These are phyloP conservation scores for Peziza echinospora DNA, from an alignment of 495 filamentous ascomycete genomes.

Conservation along the genomic window DNA sequence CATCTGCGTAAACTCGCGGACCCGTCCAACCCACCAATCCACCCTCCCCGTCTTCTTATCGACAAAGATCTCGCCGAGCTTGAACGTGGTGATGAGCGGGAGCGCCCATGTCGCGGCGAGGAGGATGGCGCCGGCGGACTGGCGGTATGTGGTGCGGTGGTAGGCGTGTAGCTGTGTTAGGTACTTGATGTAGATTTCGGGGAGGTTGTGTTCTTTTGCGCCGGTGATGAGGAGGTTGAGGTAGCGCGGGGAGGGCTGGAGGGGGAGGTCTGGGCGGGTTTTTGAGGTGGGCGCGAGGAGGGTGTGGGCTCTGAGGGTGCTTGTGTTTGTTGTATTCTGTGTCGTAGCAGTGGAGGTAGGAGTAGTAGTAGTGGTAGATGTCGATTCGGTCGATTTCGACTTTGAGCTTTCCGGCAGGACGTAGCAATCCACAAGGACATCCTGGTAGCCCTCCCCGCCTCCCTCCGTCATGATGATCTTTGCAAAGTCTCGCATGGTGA, in stretches of 20 bases:
- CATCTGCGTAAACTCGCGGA: too few species aligned
- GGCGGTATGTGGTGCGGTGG: slow-evolving; percentile 39
- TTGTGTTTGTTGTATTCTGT: neutral
- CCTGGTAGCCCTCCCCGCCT: slow-evolving; percentile 57
- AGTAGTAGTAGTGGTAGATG: too few species aligned
- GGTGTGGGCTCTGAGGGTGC: slow-evolving; percentile 21
- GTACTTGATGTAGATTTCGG: slow-evolving; percentile 48
- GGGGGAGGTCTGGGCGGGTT: slow-evolving; percentile 25
- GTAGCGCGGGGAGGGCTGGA: slow-evolving; percentile 69
- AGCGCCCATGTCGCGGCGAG: slow-evolving; percentile 43
- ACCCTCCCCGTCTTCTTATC: slow-evolving; percentile 46
- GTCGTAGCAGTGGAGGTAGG: neutral
- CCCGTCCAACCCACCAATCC: slow-evolving; percentile 36
- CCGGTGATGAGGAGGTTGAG: slow-evolving; percentile 51
- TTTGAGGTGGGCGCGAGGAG: slow-evolving; percentile 7
- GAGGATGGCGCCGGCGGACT: slow-evolving; percentile 40
- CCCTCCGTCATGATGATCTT: slow-evolving; percentile 81
- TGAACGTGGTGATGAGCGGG: slow-evolving; percentile 28
- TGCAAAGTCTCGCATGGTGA: slow-evolving; percentile 57
- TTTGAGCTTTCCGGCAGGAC: slow-evolving; percentile 34
- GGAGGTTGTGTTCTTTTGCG: slow-evolving; percentile 54
- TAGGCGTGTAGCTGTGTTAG: slow-evolving; percentile 45
- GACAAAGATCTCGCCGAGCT: slow-evolving; percentile 26
- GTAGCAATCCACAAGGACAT: slow-evolving; percentile 58
- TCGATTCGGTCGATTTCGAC: too few species aligned